Evolutionary conservation across 768 basidiomycete genomes (phyloP).

Genomic region (Boletellus ananas): DNA sequence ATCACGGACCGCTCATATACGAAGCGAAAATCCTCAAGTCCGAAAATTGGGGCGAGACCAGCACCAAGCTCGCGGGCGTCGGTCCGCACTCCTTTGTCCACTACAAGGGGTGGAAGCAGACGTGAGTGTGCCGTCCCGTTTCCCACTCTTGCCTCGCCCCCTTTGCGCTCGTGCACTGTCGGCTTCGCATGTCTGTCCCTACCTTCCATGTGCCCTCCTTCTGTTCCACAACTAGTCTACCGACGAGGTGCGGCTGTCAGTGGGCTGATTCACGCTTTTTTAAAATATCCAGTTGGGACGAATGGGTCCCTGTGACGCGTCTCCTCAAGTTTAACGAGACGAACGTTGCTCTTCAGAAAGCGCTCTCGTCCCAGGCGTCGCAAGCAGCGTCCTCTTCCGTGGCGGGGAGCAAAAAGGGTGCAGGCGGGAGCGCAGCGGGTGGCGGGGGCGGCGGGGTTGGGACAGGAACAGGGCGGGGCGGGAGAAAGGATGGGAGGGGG

Average conservation of each 20-base stretch:
- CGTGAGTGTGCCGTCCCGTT: conserved; percentile 46
- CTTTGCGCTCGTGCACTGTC: too few species aligned
- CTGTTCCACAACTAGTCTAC: too few species aligned
- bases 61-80: conserved; percentile 50
- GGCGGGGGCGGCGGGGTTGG: conserved; percentile 24
- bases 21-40: conserved; percentile 86
- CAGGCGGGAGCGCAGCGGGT: conserved; percentile 21
- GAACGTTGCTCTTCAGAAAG: conserved; percentile 76
- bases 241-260: background rate
- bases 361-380: conserved; percentile 46
- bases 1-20: conserved; percentile 93
- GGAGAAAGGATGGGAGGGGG: conserved; percentile 59
- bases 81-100: conserved; percentile 94
- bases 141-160: background rate
- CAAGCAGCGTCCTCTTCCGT: conserved; percentile 39
- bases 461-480: conserved; percentile 28
- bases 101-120: conserved; percentile 99
- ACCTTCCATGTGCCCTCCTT: too few species aligned
- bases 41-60: conserved; percentile 62
- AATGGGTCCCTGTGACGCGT: conserved; percentile 85
- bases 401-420: conserved; percentile 26
- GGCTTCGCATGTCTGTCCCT: background rate
- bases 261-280: background rate
- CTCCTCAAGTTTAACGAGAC: conserved; percentile 82
- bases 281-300: conserved; percentile 87